phyloP scores from a whole-genome alignment of 805 yeast species.

The Nakazawaea molendinolei region DNA sequence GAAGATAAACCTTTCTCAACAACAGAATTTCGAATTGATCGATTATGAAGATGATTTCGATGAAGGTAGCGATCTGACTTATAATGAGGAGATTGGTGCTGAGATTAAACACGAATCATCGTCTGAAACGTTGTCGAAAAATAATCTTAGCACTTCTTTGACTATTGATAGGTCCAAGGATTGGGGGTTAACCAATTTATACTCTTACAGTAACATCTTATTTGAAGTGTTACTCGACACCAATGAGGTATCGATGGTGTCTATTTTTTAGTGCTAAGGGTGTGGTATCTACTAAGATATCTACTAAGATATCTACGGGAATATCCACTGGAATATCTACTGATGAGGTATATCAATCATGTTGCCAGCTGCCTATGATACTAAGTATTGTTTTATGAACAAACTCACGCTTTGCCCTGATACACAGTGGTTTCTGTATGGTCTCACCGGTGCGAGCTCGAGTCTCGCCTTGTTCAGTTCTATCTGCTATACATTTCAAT shows the following conservation, averaged over 20 bases:
- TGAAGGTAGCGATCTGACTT: slow-evolving; percentile 12
- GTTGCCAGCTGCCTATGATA: too few species aligned
- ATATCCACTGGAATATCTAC: too few species aligned
- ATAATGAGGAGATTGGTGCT: slow-evolving; percentile 5
- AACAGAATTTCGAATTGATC: slow-evolving; percentile 21
- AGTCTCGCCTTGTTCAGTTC: too few species aligned
- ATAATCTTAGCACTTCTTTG: neutral
- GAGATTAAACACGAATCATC: slow-evolving; percentile 1
- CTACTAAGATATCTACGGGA: too few species aligned
- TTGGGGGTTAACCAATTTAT: slow-evolving; percentile 28
- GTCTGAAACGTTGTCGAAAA: neutral
- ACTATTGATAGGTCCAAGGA: slow-evolving; percentile 19
- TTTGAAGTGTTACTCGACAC: slow-evolving; percentile 27
- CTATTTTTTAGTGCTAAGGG: slow-evolving; percentile 16
- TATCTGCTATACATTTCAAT: too few species aligned
- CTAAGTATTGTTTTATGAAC: too few species aligned
- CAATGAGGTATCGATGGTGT: slow-evolving; percentile 22
- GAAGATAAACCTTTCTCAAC: neutral
- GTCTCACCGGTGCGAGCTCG: too few species aligned
- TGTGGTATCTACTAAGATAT: too few species aligned
- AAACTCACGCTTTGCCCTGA: too few species aligned
- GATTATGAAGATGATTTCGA: slow-evolving; percentile 20
- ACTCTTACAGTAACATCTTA: slow-evolving; percentile 19
- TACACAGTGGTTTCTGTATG: too few species aligned
- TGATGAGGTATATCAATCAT: too few species aligned